Evolutionary conservation across 495 filamentous ascomycete genomes (phyloP).

Genomic region (Lepidopterella palustris): DNA sequence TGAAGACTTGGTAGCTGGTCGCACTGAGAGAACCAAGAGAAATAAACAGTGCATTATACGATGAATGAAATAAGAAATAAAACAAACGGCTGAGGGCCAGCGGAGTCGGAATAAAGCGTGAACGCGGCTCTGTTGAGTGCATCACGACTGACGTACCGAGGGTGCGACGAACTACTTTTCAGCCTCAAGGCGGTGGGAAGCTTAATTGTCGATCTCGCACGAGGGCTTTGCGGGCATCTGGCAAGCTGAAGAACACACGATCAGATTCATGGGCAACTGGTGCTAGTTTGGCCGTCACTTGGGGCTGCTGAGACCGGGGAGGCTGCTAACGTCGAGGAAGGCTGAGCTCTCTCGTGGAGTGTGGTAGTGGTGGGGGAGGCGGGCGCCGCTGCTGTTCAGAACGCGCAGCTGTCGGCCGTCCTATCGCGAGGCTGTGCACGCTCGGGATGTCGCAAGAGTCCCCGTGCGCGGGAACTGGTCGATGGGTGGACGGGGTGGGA

Average conservation of each 20-base stretch:
- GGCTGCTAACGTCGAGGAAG: not conserved
- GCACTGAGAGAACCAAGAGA: not conserved
- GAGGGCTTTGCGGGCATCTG: constrained; percentile 1
- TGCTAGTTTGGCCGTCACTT: not conserved
- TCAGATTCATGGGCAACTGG: constrained; percentile 23
- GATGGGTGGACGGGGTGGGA: not conserved
- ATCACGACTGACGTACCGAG: constrained; percentile 17
- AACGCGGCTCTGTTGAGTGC: constrained; percentile 21
- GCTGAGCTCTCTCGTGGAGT: not conserved
- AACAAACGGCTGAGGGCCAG: not conserved
- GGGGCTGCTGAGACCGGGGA: not conserved
- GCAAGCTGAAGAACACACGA: constrained; percentile 5
- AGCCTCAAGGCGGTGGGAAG: constrained; percentile 27
- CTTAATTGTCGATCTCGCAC: constrained; percentile 21
- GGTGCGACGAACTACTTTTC: constrained; percentile 19
- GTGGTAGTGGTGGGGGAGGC: not conserved
- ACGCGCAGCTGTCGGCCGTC: not conserved
- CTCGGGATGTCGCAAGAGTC: not conserved
- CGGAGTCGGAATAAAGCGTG: not conserved
- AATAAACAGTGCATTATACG: not conserved
- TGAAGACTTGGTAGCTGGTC: not conserved
- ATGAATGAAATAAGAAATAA: not conserved
- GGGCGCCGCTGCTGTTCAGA: not conserved
- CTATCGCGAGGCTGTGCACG: not conserved
- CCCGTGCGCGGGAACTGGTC: not conserved